Conservation (phyloP, 352 stramenopile species). For the Phytophthora melonis region DNA sequence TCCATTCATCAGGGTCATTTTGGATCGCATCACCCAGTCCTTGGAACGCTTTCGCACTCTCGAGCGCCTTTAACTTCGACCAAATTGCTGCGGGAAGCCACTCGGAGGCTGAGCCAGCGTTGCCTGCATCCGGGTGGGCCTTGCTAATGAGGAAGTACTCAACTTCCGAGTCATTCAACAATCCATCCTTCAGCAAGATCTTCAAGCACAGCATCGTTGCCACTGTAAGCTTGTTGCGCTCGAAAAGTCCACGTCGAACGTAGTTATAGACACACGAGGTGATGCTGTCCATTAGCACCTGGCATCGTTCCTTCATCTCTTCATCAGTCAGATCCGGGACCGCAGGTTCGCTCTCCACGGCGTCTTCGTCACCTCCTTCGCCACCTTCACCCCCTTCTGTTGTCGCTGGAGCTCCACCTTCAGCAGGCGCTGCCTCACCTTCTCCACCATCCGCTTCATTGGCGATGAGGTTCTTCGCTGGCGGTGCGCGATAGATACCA, state of each 20-base stretch:
- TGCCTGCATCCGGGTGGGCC: conserved; percentile 88
- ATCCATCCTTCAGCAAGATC: conserved; percentile 92
- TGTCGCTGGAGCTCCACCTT: conserved; percentile 25
- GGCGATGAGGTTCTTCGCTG: conserved; percentile 43
- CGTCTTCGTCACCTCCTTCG: conserved; percentile 43
- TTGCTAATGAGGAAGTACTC: conserved; percentile 93
- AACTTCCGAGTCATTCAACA: conserved; percentile 89
- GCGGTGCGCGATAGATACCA: conserved; percentile 93
- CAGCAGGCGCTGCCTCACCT: conserved; percentile 36
- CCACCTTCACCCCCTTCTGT: conserved; percentile 24
- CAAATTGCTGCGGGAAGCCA: conserved; percentile 93
- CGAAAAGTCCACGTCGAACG: conserved; percentile 94
- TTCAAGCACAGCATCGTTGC: conserved; percentile 95
- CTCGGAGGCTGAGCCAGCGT: conserved; percentile 93
- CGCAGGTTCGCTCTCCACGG: conserved; percentile 27
- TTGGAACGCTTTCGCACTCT: conserved; percentile 90
- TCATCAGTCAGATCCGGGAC: conserved; percentile 88
- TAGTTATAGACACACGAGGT: conserved; percentile 97
- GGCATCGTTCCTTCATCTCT: conserved; percentile 86
- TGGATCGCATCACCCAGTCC: conserved; percentile 96
- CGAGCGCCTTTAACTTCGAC: conserved; percentile 94
- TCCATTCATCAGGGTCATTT: conserved; percentile 97
- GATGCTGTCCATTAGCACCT: conserved; percentile 93
- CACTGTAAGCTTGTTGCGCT: conserved; percentile 96
- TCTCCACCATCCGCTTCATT: conserved; percentile 45